A percentile compares a stretch with the other conserved stretches of the same genome.
These are phyloP conservation scores for Dysphania ambrosioides DNA, from an alignment of 148 eudicot genomes.

Conservation along the genomic window DNA sequence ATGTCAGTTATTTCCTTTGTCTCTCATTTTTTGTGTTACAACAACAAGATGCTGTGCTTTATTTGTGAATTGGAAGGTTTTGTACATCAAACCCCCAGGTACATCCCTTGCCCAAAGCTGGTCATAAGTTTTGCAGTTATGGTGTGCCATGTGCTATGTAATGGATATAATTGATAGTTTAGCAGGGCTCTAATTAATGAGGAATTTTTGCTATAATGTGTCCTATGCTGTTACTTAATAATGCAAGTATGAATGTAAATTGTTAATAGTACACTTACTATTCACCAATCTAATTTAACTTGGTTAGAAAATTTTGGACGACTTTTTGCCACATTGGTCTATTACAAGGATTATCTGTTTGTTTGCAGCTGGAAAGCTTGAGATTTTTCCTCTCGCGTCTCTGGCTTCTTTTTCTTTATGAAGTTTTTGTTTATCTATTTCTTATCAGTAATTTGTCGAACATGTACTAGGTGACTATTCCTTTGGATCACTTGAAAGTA, in stretches of 20 bases:
- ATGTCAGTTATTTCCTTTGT: too few relatives aligned
- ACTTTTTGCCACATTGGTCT: background rate
- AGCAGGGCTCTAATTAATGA: background rate
- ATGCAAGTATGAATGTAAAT: background rate
- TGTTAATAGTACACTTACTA: too few relatives aligned
- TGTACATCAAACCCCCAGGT: background rate
- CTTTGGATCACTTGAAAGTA: conserved; percentile 75
- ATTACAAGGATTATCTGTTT: too few relatives aligned
- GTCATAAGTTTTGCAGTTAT: background rate
- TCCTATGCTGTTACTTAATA: background rate
- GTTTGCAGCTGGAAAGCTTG: too few relatives aligned
- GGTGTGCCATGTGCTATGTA: too few relatives aligned
- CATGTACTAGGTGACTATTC: conserved; percentile 59
- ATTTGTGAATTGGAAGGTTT: background rate
- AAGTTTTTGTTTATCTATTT: background rate
- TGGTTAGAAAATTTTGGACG: too few relatives aligned
- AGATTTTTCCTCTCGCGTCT: too few relatives aligned
- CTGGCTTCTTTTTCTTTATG: background rate
- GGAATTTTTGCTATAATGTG: background rate
- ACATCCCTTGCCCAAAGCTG: background rate
- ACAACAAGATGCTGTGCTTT: background rate
- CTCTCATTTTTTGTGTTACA: background rate
- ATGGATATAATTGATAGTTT: too few relatives aligned
- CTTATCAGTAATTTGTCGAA: conserved; percentile 14
- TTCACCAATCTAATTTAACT: too few relatives aligned